Evolutionary conservation across 352 stramenopile species (phyloP).

Genomic region (Sclerospora graminicola): DNA sequence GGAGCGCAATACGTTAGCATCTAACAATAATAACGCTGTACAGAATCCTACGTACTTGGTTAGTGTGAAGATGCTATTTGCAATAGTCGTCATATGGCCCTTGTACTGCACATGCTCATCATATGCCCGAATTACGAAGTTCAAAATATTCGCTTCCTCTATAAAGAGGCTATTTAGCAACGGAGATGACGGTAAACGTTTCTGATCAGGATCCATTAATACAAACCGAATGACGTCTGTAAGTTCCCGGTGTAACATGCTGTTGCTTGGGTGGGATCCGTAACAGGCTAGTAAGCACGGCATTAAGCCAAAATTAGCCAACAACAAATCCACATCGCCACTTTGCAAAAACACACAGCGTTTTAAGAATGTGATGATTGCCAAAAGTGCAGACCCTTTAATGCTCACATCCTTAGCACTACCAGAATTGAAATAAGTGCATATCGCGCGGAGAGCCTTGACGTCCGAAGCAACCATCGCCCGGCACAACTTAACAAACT

Average conservation of each 20-base stretch:
- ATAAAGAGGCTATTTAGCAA: slow-evolving; percentile 75
- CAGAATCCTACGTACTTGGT: slow-evolving; percentile 47
- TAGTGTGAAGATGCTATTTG: slow-evolving; percentile 83
- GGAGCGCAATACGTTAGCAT: slow-evolving; percentile 6
- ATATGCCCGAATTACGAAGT: slow-evolving; percentile 77
- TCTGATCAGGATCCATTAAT: slow-evolving; percentile 76
- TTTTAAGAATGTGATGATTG: slow-evolving; percentile 78
- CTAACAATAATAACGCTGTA: not conserved
- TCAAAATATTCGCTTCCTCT: slow-evolving; percentile 54
- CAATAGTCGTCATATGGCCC: slow-evolving; percentile 83
- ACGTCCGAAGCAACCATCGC: slow-evolving; percentile 56
- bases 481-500: slow-evolving; percentile 64
- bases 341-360: slow-evolving; percentile 77
- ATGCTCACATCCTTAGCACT: slow-evolving; percentile 36
- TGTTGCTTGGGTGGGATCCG: slow-evolving; percentile 70
- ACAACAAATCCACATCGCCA: slow-evolving; percentile 45
- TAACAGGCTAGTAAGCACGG: slow-evolving; percentile 73
- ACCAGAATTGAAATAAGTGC: slow-evolving; percentile 26
- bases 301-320: slow-evolving; percentile 74
- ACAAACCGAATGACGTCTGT: slow-evolving; percentile 83
- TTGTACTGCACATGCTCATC: slow-evolving; percentile 77
- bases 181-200: slow-evolving; percentile 63
- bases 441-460: slow-evolving; percentile 30
- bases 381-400: slow-evolving; percentile 62
- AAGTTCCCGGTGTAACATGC: slow-evolving; percentile 74